Base-by-base conservation (phyloP, 2,329 filamentous ascomycete genomes). In the Mycocentrospora acerina region DNA sequence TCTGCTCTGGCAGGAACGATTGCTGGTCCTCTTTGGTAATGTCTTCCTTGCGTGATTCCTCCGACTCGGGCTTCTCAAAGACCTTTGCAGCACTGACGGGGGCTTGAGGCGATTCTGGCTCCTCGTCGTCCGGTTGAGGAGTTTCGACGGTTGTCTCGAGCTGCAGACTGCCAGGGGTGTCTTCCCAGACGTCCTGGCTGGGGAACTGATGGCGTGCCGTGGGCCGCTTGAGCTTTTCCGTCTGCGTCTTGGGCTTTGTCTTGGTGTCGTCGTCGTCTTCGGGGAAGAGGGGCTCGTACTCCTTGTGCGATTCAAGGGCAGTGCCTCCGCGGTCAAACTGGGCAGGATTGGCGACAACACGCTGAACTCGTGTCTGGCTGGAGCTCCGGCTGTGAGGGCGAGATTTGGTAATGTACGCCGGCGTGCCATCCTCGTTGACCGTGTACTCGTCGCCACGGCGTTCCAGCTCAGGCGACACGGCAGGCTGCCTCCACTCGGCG, bases 151-250 rank as follows among this genome's bases (percentile, higher is more conserved):
- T 90, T 3, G 90, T 83, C 24, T 78, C 72, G 32, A 81, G 82
- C 58, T 93, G 83, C 35, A 88, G 76, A 68, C 90, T 95, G 60
- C 83, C 86, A 4, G 94, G 93, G 0, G 89, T 85, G 65, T 98
- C 94, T 71, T 98, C 93, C 93, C 93, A 98, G 27, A 97, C 81
- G 64, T 98, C 93, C 64, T 90, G 86, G 66, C 90, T 96, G 1
- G 93, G 93, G 68, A 98, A 98, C 46, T 85, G 85, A 48, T 76
- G 72, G 34, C 71, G 64, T 35, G 71, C 70, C 35, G 70, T 71
- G 18, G 73, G 71, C 29, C 73, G 69, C 64, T 80, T 82, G 51
- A 82, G 72, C 48, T 76, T 76, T 42, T 81, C 75, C 22, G 71
- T 71, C 22, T 74, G 69, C n/a, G 74, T 74, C 33, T 76, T 60